Evolutionary conservation across 1,139 yeast species (phyloP).

Genomic region (Blastobotrys capitulatus): DNA sequence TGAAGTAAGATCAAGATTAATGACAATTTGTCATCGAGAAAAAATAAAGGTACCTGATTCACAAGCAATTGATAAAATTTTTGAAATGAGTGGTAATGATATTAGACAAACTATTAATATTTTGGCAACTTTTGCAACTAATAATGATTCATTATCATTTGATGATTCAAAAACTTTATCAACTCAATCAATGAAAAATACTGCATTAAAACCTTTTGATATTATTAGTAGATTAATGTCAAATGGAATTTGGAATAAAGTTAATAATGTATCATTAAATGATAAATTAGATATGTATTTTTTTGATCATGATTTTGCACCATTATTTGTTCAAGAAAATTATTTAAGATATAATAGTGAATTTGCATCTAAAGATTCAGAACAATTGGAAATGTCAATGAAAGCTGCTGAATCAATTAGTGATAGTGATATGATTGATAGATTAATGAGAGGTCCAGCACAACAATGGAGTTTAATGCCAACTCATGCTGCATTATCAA

Average conservation of each 20-base stretch:
- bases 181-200: slow-evolving; percentile 80
- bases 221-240: slow-evolving; percentile 67
- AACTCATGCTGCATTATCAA: slow-evolving; percentile 81
- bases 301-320: slow-evolving; percentile 92
- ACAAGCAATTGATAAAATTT: slow-evolving; percentile 74
- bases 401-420: slow-evolving; percentile 84
- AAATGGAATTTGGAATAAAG: slow-evolving; percentile 54
- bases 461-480: slow-evolving; percentile 97
- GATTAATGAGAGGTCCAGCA: slow-evolving; percentile 79
- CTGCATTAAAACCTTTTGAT: slow-evolving; percentile 90
- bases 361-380: slow-evolving; percentile 13
- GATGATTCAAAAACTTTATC: slow-evolving; percentile 47
- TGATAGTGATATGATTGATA: slow-evolving; percentile 73
- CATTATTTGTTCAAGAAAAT: slow-evolving; percentile 94
- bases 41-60: slow-evolving; percentile 68
- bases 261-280: slow-evolving; percentile 51
- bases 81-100: slow-evolving; percentile 81
- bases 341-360: slow-evolving; percentile 62
- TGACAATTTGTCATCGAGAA: slow-evolving; percentile 89
- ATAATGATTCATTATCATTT: slow-evolving; percentile 57
- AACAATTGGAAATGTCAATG: slow-evolving; percentile 59
- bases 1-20: slow-evolving; percentile 74
- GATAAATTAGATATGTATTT: slow-evolving; percentile 88
- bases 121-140: slow-evolving; percentile 69
- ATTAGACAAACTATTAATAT: slow-evolving; percentile 91